phyloP scores from a whole-genome alignment of 2,329 filamentous ascomycete genomes.

The Aspergillus tanneri region DNA sequence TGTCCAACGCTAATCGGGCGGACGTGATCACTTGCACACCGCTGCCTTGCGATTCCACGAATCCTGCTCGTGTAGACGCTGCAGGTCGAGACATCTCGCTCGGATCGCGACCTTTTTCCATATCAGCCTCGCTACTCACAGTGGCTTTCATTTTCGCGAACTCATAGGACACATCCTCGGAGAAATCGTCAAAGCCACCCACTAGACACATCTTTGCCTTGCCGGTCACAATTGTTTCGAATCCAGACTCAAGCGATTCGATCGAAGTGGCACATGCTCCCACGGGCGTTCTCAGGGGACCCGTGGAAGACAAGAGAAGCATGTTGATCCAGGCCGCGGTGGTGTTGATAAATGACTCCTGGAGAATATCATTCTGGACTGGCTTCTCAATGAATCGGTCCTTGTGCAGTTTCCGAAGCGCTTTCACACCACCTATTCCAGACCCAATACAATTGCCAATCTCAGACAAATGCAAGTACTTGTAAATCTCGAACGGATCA shows the following conservation, averaged over 20 bases:
- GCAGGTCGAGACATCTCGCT: constrained; percentile 97
- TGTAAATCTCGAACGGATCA: constrained; percentile 99
- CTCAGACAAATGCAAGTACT: constrained; percentile 97
- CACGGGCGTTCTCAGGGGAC: constrained; percentile 97
- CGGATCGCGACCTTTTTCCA: constrained; percentile 90
- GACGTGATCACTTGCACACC: constrained; percentile 99
- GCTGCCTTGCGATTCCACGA: constrained; percentile 99
- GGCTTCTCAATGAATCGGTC: constrained; percentile 96
- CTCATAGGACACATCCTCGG: constrained; percentile 98
- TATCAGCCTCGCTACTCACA: constrained; percentile 95
- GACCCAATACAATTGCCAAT: constrained; percentile 98
- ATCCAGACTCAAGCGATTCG: constrained; percentile 95
- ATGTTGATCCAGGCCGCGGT: constrained; percentile 99
- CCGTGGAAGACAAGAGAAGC: constrained; percentile 93
- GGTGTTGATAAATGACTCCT: constrained; percentile 99
- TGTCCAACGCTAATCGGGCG: constrained; percentile 89
- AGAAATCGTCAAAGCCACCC: constrained; percentile 98
- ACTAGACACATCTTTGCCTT: constrained; percentile 97
- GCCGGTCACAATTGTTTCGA: constrained; percentile 96
- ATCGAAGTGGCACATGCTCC: constrained; percentile 96
- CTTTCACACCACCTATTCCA: constrained; percentile 91
- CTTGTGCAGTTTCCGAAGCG: constrained; percentile 96
- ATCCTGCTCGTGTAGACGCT: constrained; percentile 93
- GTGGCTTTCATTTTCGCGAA: constrained; percentile 99
- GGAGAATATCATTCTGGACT: constrained; percentile 96